These are phyloP conservation scores for Termitomyces sp. DNA, from an alignment of 768 basidiomycete genomes.

Conservation along the genomic window DNA sequence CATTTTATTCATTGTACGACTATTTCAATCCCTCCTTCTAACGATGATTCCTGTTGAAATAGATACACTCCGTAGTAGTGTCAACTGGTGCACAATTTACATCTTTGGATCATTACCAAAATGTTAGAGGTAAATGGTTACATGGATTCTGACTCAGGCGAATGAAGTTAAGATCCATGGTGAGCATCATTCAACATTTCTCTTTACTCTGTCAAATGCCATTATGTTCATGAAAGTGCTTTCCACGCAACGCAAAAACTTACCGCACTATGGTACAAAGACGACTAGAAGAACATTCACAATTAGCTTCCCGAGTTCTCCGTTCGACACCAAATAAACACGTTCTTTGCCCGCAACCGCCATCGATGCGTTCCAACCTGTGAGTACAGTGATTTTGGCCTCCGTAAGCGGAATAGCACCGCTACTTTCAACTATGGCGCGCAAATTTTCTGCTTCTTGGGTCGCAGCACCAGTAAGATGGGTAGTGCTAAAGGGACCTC, in stretches of 20 bases:
- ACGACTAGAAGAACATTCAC: constrained; percentile 74
- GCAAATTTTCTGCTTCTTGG: constrained; percentile 3
- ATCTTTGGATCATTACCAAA: no score
- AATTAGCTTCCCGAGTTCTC: constrained; percentile 66
- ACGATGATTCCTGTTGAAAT: background rate
- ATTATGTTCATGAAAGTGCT: background rate
- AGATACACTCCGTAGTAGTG: background rate
- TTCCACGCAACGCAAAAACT: background rate
- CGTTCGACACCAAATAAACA: constrained; percentile 62
- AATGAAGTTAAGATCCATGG: no score
- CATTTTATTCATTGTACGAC: no score
- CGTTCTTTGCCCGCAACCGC: constrained; percentile 56
- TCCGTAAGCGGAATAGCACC: constrained; percentile 62
- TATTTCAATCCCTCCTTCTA: background rate
- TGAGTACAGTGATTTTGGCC: constrained; percentile 52
- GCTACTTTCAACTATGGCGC: constrained; percentile 55
- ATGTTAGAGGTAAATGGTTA: no score
- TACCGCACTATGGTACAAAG: constrained; percentile 49
- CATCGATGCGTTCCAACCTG: constrained; percentile 29
- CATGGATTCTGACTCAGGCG: background rate
- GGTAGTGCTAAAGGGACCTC: constrained; percentile 40
- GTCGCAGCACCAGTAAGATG: constrained; percentile 6
- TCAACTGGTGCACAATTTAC: no score
- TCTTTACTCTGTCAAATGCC: background rate
- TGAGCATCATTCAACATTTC: background rate